These are phyloP conservation scores for Colletotrichum orchidophilum DNA, from an alignment of 2,329 filamentous ascomycete genomes.

Conservation along the genomic window DNA sequence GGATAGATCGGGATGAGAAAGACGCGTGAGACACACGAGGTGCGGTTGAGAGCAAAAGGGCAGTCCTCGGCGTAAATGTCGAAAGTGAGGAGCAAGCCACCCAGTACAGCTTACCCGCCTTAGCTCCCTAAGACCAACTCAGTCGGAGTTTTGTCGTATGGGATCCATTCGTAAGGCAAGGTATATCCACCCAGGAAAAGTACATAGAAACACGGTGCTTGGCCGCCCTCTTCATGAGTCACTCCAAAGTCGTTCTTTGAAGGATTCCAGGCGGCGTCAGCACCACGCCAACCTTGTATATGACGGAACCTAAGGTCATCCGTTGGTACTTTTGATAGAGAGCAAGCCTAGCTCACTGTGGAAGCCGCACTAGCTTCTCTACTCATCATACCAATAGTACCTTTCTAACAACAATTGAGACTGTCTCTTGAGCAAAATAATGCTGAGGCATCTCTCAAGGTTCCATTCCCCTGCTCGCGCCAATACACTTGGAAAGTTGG, in stretches of 20 bases:
- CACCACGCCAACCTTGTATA: conserved; percentile 17
- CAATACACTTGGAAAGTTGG: background rate
- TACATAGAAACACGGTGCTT: background rate
- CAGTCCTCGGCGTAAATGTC: conserved; percentile 19
- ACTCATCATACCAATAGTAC: background rate
- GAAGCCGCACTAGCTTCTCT: background rate
- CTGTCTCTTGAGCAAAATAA: background rate
- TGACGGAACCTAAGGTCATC: conserved; percentile 8
- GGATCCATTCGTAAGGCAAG: background rate
- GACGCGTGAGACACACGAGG: conserved; percentile 8
- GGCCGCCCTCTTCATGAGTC: background rate
- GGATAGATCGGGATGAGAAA: background rate
- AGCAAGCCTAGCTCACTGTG: background rate
- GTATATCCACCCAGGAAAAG: background rate
- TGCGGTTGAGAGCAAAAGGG: background rate
- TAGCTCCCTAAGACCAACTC: conserved; percentile 17
- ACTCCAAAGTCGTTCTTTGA: background rate
- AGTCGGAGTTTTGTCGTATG: background rate
- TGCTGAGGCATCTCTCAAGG: background rate
- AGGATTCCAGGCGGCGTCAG: conserved; percentile 29
- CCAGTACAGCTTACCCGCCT: conserved; percentile 18
- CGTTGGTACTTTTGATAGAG: conserved; percentile 13
- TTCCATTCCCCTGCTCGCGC: conserved; percentile 4
- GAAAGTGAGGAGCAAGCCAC: conserved; percentile 13
- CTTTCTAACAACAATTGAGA: background rate